Evolutionary conservation across 108 stramenopile species (phyloP).

Genomic region (Discostella stelligeroides): DNA sequence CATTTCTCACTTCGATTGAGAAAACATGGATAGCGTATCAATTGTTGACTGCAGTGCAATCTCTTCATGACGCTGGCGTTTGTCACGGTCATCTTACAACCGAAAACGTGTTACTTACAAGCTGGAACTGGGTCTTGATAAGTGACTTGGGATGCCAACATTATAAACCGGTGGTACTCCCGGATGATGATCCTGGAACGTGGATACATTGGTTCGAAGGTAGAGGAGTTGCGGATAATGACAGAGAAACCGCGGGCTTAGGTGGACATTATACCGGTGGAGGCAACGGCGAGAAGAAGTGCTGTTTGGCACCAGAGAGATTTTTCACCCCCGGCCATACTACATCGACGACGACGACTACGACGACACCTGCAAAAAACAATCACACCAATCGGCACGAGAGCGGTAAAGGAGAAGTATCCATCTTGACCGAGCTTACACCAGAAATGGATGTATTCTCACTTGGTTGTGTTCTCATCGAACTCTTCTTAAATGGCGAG

Average conservation of each 20-base stretch:
- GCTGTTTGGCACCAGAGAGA: slow-evolving; percentile 97
- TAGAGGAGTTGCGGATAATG: slow-evolving; percentile 39
- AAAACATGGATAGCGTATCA: slow-evolving; percentile 94
- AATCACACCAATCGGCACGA: too few relatives aligned
- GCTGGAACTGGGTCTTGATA: slow-evolving; percentile 91
- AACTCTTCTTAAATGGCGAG: slow-evolving; percentile 93
- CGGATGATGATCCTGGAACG: slow-evolving; percentile 92
- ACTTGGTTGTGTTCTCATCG: slow-evolving; percentile 94
- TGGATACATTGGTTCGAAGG: slow-evolving; percentile 94
- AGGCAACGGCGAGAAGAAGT: slow-evolving; percentile 73
- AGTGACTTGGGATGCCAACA: slow-evolving; percentile 94
- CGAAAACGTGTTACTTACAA: slow-evolving; percentile 93
- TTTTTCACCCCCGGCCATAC: slow-evolving; percentile 55
- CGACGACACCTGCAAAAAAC: too few relatives aligned
- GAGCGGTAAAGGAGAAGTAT: too few relatives aligned
- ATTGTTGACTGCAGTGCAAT: slow-evolving; percentile 81
- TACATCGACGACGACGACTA: too few relatives aligned
- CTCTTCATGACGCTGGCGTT: slow-evolving; percentile 78
- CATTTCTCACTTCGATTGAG: slow-evolving; percentile 92
- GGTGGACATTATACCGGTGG: slow-evolving; percentile 13
- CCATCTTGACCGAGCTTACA: slow-evolving; percentile 50
- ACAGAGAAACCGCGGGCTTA: not conserved
- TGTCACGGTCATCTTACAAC: slow-evolving; percentile 95
- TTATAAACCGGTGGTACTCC: slow-evolving; percentile 74
- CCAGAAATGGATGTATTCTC: slow-evolving; percentile 97